A percentile compares a stretch with the other conserved stretches of the same genome.
phyloP scores from a whole-genome alignment of 306 rosid species.

The Vicia sativa region DNA sequence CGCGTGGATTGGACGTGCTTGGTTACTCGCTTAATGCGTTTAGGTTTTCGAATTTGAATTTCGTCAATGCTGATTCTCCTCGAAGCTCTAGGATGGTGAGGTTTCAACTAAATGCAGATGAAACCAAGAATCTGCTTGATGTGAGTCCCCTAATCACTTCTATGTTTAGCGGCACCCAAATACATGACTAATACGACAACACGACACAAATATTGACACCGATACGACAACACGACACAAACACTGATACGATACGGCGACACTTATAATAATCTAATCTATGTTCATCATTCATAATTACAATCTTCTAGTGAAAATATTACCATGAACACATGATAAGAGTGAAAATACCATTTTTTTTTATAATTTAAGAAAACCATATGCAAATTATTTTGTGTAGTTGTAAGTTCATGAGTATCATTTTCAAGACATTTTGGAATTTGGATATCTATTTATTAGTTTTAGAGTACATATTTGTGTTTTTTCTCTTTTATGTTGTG shows the following conservation, averaged over 20 bases:
- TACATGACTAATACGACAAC: too few relatives aligned
- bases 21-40: conserved; percentile 84
- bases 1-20: conserved; percentile 91
- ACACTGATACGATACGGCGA: too few relatives aligned
- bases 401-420: background rate
- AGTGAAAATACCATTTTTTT: too few relatives aligned
- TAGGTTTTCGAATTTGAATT: conserved; percentile 58
- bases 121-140: conserved; percentile 54
- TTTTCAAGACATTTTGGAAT: background rate
- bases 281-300: background rate
- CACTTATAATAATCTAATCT: too few relatives aligned
- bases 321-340: too few relatives aligned
- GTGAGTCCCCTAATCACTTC: conserved; percentile 47
- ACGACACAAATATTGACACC: too few relatives aligned
- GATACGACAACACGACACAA: too few relatives aligned
- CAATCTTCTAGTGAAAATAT: background rate
- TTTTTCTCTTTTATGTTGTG: background rate
- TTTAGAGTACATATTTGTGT: background rate
- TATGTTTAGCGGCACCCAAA: too few relatives aligned
- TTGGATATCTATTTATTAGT: background rate
- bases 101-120: conserved; percentile 49
- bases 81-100: conserved; percentile 59
- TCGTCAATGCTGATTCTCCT: conserved; percentile 47
- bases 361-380: too few relatives aligned
- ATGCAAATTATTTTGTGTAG: too few relatives aligned